A percentile compares a stretch with the other conserved stretches of the same genome.
Conservation (phyloP, 2,329 filamentous ascomycete genomes). For the Colletotrichum euphorbiae region DNA sequence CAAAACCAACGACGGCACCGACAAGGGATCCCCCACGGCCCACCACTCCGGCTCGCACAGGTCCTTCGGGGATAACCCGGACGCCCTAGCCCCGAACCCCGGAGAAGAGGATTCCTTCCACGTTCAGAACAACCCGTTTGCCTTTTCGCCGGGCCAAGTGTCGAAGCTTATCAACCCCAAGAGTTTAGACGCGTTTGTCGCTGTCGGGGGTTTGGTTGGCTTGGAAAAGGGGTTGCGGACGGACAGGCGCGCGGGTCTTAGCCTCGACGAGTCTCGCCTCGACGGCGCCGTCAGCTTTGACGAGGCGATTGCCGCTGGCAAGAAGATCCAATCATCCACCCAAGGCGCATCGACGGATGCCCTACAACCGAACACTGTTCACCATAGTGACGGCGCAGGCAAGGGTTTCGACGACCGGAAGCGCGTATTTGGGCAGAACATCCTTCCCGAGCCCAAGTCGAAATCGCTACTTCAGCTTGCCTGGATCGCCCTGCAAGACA, state of each 20-base stretch:
- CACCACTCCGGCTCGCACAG: slow-evolving; percentile 30
- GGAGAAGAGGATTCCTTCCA: slow-evolving; percentile 78
- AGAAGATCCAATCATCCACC: slow-evolving; percentile 45
- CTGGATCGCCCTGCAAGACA: slow-evolving; percentile 87
- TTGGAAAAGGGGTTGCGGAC: slow-evolving; percentile 64
- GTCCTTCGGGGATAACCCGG: slow-evolving; percentile 43
- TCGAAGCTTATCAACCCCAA: slow-evolving; percentile 66
- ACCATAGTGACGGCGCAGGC: slow-evolving; percentile 22
- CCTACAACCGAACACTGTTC: slow-evolving; percentile 33
- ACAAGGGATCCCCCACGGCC: slow-evolving; percentile 31
- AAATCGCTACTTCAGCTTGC: slow-evolving; percentile 77
- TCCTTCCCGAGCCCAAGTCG: slow-evolving; percentile 73
- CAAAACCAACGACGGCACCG: slow-evolving; percentile 30
- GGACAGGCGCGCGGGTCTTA: slow-evolving; percentile 60
- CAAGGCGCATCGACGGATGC: slow-evolving; percentile 41
- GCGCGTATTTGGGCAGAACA: slow-evolving; percentile 71
- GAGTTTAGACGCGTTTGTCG: slow-evolving; percentile 60
- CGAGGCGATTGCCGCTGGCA: slow-evolving; percentile 58
- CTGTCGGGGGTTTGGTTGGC: slow-evolving; percentile 64
- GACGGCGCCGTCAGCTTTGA: slow-evolving; percentile 59
- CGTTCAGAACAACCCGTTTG: slow-evolving; percentile 69
- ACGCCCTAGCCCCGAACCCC: slow-evolving; percentile 52
- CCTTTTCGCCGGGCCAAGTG: slow-evolving; percentile 65
- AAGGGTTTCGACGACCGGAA: slow-evolving; percentile 60
- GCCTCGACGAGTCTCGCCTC: slow-evolving; percentile 60